Percentiles rank a stretch among this genome's conserved stretches.
These are phyloP conservation scores for Eucalyptus sp. DNA, from an alignment of 345 rosid species.

Conservation along the genomic window DNA sequence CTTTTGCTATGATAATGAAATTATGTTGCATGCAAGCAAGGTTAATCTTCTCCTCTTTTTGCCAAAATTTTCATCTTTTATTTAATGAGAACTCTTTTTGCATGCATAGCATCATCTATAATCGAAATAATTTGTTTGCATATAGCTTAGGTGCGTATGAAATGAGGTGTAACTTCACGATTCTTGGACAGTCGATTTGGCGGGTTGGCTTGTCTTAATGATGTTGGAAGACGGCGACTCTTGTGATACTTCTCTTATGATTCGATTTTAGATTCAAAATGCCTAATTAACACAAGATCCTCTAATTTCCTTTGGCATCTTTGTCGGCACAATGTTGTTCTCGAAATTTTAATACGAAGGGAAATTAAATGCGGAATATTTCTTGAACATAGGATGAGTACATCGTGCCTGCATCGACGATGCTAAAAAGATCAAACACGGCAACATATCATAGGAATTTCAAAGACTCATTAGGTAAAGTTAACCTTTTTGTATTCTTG, in stretches of 20 bases:
- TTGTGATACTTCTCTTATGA: background rate
- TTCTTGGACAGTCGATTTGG: background rate
- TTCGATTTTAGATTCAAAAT: background rate
- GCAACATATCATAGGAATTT: background rate
- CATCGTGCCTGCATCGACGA: background rate
- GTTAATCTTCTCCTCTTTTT: background rate
- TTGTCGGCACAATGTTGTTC: background rate
- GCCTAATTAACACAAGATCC: background rate
- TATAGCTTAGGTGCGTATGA: background rate
- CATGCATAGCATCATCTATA: background rate
- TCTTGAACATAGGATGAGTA: background rate
- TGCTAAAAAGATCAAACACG: background rate
- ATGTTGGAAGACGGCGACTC: background rate
- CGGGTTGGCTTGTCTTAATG: background rate
- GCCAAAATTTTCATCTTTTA: background rate
- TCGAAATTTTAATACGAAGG: background rate
- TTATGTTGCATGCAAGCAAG: background rate
- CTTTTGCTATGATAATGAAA: background rate
- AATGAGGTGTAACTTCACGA: background rate
- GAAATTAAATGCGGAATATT: background rate
- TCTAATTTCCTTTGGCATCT: background rate
- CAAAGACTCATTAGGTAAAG: background rate
- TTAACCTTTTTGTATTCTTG: background rate
- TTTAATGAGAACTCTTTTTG: background rate
- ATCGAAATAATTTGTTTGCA: background rate